Evolutionary conservation across 2,329 filamentous ascomycete species (phyloP).

Genomic region (Mollisiaceae sp.): DNA sequence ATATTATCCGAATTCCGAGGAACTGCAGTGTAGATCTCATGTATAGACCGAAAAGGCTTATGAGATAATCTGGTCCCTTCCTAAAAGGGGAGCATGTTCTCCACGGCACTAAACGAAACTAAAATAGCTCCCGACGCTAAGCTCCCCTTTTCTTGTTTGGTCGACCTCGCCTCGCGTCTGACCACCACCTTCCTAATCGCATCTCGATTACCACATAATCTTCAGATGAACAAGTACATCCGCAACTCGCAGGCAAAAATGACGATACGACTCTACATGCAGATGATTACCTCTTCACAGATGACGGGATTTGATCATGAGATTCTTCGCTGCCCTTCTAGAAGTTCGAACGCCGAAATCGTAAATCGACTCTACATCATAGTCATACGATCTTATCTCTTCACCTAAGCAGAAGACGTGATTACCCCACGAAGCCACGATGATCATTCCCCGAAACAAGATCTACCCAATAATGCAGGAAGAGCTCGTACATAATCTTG

Average conservation of each 20-base stretch:
- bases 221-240: not conserved
- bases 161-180: not conserved
- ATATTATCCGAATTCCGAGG: not conserved
- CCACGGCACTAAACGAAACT: not conserved
- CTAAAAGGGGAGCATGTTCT: not conserved
- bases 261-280: not conserved
- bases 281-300: not conserved
- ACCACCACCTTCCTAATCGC: not conserved
- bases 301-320: not conserved
- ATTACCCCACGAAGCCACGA: not conserved
- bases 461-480: not conserved
- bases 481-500: constrained; percentile 1
- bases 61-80: not conserved
- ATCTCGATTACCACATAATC: not conserved
- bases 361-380: no score
- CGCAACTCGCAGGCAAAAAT: not conserved
- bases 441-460: not conserved
- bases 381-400: constrained; percentile 1
- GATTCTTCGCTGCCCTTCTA: not conserved
- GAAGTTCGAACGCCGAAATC: not conserved
- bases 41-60: not conserved
- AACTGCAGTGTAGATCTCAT: not conserved
- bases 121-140: not conserved
- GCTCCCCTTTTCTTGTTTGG: not conserved
- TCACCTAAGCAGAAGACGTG: not conserved